Conservation (phyloP, 768 basidiomycete genomes). For the Lactarius deliciosus region DNA sequence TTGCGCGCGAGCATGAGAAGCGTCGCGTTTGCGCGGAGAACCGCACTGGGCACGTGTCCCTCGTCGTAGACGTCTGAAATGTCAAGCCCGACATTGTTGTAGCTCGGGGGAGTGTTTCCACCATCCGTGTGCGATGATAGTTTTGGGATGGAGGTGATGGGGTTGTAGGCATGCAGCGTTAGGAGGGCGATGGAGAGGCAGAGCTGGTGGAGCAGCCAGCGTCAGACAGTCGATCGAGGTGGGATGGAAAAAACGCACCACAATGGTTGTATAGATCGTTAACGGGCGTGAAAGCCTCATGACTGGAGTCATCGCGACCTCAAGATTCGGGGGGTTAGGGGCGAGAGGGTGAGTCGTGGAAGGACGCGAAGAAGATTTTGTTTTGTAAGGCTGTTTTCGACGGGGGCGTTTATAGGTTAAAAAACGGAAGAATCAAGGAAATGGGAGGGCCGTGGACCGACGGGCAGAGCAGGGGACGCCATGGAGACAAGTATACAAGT, state of each 20-base stretch:
- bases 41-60: no score
- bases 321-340: no score
- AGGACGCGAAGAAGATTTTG: background rate
- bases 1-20: conserved; percentile 62
- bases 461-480: background rate
- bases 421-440: background rate
- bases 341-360: background rate
- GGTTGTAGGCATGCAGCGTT: background rate
- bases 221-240: background rate
- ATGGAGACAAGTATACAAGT: background rate
- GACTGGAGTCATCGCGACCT: background rate
- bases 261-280: background rate
- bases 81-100: background rate
- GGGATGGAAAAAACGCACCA: background rate
- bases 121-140: background rate
- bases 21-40: conserved; percentile 35
- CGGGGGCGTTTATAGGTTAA: background rate
- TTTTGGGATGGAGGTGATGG: background rate
- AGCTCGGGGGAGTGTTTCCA: background rate
- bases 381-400: background rate
- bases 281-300: conserved; percentile 4
- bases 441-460: no score
- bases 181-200: background rate
- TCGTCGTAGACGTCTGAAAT: background rate
- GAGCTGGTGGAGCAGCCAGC: background rate